A percentile compares a stretch with the other conserved stretches of the same genome.
These are phyloP conservation scores for Neurospora sp. DNA, from an alignment of 495 filamentous ascomycete species.

Conservation along the genomic window DNA sequence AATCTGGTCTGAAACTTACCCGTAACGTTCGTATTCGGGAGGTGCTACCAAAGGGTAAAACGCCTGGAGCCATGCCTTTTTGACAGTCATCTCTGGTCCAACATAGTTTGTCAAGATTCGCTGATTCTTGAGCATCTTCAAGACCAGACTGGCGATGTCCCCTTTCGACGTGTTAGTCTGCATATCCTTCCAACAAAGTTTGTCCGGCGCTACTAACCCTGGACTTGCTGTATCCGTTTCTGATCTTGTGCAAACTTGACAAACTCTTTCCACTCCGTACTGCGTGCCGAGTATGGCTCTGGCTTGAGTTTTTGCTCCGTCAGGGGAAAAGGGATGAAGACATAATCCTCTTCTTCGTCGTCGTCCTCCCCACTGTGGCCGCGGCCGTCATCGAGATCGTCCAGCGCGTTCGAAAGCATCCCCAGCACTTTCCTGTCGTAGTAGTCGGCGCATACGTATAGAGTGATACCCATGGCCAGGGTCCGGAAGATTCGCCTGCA, in stretches of 20 bases:
- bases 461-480: background rate
- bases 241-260: slow-evolving; percentile 45
- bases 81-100: slow-evolving; percentile 17
- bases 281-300: slow-evolving; percentile 44
- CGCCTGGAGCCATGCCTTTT: slow-evolving; percentile 28
- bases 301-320: slow-evolving; percentile 32
- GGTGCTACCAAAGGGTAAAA: slow-evolving; percentile 30
- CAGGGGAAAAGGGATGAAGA: slow-evolving; percentile 58
- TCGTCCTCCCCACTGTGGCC: slow-evolving; percentile 15
- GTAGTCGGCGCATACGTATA: background rate
- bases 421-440: slow-evolving; percentile 2
- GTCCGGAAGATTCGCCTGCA: background rate
- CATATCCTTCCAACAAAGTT: background rate
- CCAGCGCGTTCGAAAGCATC: slow-evolving; percentile 26
- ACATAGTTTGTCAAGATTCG: slow-evolving; percentile 3
- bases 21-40: slow-evolving; percentile 28
- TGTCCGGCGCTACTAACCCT: slow-evolving; percentile 29
- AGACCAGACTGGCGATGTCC: slow-evolving; percentile 17
- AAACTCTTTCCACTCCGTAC: slow-evolving; percentile 66
- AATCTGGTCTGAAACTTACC: slow-evolving; percentile 19
- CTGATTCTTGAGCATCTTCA: slow-evolving; percentile 6
- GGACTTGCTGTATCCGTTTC: slow-evolving; percentile 34
- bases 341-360: slow-evolving; percentile 14
- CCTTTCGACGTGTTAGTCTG: slow-evolving; percentile 13
- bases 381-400: slow-evolving; percentile 12